Base-by-base conservation (phyloP, 345 rosid species). In the Corchorus capsularis region DNA sequence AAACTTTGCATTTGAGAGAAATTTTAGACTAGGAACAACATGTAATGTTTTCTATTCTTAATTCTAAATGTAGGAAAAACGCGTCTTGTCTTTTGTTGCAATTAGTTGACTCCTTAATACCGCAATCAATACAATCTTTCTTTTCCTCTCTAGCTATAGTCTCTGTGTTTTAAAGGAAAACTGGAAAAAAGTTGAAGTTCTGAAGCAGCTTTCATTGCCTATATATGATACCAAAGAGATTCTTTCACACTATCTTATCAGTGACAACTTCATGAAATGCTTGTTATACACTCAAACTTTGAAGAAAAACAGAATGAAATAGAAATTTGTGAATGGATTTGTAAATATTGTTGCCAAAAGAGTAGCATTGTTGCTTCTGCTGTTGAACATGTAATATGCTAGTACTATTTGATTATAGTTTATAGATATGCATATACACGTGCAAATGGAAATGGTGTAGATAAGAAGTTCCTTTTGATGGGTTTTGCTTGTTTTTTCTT, bases 1-100 rank as follows among this genome's bases (percentile, higher is more conserved):
- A 49, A 34, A 54, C 15, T 39, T 64, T 34, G 69, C 62, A 34
- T 19, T n/a, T 34, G 47, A 63, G 50, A 50, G 77, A n/a, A 63
- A 50, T 17, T 6, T 63, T 8, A 56, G 39, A 54, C 37, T 39
- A 39, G 20, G 8, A 3, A 17, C 47, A 39, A 5, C n/a, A 34
- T 34, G 45, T 17, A 12, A 63, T 16, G 7, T 14, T 12, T 15
- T 63, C 32, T 9, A 17, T 53, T 53, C 41, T 13, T 54, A 16
- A 2, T 54, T 15, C 34, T 66, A 55, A 66, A 43, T 66, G 22
- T 57, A 68, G 67, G 19, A 59, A 67, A 46, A 67, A 66, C 8
- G 13, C 46, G 7, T 64, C 45, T 46, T 32, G 71, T 34, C 57
- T 53, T 59, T 53, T 63, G 4, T 6, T 50, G 41, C 56, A 54